A percentile compares a stretch with the other conserved stretches of the same genome.
phyloP scores from a whole-genome alignment of 2,329 filamentous ascomycete genomes.

The Ophiostoma perfectum region DNA sequence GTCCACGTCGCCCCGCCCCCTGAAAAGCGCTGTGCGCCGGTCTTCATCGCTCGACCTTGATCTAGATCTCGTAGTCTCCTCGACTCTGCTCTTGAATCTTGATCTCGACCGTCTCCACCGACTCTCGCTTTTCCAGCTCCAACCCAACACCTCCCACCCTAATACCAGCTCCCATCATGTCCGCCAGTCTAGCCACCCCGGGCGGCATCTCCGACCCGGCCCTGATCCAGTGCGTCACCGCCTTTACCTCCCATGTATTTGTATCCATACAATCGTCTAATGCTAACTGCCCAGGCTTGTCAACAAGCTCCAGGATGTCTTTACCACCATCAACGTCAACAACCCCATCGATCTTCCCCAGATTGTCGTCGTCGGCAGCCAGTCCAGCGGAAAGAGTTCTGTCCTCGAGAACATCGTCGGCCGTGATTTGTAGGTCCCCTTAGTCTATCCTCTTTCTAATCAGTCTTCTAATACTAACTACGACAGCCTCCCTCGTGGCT shows the following conservation, averaged over 20 bases:
- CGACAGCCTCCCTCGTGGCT: slow-evolving; percentile 83
- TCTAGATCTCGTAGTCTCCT: neutral
- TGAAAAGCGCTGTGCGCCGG: slow-evolving; percentile 1
- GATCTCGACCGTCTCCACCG: neutral
- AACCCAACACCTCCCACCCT: neutral
- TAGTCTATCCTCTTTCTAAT: neutral
- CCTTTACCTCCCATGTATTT: neutral
- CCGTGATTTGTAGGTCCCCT: slow-evolving; percentile 82
- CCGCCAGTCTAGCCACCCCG: slow-evolving; percentile 26
- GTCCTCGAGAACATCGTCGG: slow-evolving; percentile 98
- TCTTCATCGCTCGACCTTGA: neutral
- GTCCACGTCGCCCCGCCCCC: slow-evolving; percentile 6
- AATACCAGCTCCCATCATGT: slow-evolving; percentile 19
- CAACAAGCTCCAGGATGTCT: slow-evolving; percentile 99
- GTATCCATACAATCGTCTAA: neutral
- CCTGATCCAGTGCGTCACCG: slow-evolving; percentile 28
- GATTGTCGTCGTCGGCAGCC: slow-evolving; percentile 95
- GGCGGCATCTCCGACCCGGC: slow-evolving; percentile 30
- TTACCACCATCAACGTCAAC: slow-evolving; percentile 95
- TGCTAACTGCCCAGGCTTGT: slow-evolving; percentile 58
- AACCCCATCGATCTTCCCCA: slow-evolving; percentile 98
- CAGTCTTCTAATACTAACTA: neutral
- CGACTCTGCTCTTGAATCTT: neutral
- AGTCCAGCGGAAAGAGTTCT: slow-evolving; percentile 98
- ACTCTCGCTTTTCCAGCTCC: neutral